Base-by-base conservation (phyloP, 192 early-diverging fungal genomes). In the Paraglomus occultum region DNA sequence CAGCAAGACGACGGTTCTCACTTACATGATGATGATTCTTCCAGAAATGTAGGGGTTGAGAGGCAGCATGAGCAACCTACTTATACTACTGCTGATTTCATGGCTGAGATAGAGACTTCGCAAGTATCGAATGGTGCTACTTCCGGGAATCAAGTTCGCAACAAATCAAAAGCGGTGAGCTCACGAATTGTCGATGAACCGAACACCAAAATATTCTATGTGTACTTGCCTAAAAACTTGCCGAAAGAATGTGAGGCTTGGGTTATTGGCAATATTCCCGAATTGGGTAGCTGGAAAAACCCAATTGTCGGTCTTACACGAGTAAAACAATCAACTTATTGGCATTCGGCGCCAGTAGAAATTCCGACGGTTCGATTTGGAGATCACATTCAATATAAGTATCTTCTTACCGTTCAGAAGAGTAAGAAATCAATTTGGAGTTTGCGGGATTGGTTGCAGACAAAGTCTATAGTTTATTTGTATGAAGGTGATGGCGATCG, bases 251-350 rank as follows among this genome's bases (percentile, higher is more conserved):
- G 23, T 1, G 12, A 62, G n/a, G 42, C 39, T 45, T n/a, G 42
- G 0, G 42, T 62, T 14, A 3, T 62, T 17, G 43, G 43, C 8
- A n/a, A 45, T 42, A 9, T 12, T n/a, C 1, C 7, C 18, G 42
- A 62, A 44, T 62, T 62, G 12, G 59, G 59, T 20, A 38, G 43
- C 5, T 62, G 59, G 59, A 62, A 8, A 6, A n/a, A 42, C 6
- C 39, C 39, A 12, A 17, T 62, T 5, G 43, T 62, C 17, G 10
- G 20, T 45, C 17, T 62, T 8, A 3, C 8, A 12, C 14, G 4
- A 62, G 9, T n/a, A 8, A 7, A 5, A 10, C 42, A 62, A 17
- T 39, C 59, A 20, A 62, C 31, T 6, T 62, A 62, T 62, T 62
- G 59, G 59, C 6, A 17, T n/a, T 62, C 42, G 6, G 6, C 42